A percentile compares a stretch with the other conserved stretches of the same genome.
Evolutionary conservation across 108 stramenopile genomes (phyloP).

Genomic region (Stephanodiscus minutulus): DNA sequence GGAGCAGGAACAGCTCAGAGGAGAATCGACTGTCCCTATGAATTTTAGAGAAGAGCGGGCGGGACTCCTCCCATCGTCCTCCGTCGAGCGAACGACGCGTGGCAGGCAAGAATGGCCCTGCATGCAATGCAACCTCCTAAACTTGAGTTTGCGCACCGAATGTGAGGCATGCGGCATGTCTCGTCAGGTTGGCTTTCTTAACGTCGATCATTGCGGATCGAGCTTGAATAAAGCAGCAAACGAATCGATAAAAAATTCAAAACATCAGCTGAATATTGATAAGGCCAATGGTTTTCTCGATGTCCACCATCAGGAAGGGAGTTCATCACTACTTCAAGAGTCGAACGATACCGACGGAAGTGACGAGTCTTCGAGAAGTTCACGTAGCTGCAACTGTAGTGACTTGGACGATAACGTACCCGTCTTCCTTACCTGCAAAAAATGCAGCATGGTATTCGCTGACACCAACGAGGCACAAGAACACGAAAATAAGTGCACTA

Average conservation of each 20-base stretch:
- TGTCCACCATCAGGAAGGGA: neutral
- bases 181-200: neutral
- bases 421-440: constrained; percentile 4
- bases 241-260: too few relatives aligned
- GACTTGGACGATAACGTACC: neutral
- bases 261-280: neutral
- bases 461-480: neutral
- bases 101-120: too few relatives aligned
- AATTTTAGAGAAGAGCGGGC: too few relatives aligned
- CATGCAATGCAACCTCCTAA: too few relatives aligned
- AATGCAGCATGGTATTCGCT: constrained; percentile 6
- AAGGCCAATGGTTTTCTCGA: too few relatives aligned
- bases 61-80: too few relatives aligned
- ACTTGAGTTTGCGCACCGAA: neutral
- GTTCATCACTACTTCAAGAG: neutral
- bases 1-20: constrained; percentile 52
- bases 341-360: too few relatives aligned
- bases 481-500: constrained; percentile 3
- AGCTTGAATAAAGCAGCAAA: neutral
- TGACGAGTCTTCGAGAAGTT: too few relatives aligned
- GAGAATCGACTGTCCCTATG: too few relatives aligned
- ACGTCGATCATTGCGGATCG: neutral
- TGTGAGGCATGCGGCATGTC: neutral
- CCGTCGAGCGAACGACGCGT: too few relatives aligned
- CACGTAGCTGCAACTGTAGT: neutral